These are phyloP conservation scores for Mrakia blollopis DNA, from an alignment of 768 basidiomycete genomes.

Conservation along the genomic window DNA sequence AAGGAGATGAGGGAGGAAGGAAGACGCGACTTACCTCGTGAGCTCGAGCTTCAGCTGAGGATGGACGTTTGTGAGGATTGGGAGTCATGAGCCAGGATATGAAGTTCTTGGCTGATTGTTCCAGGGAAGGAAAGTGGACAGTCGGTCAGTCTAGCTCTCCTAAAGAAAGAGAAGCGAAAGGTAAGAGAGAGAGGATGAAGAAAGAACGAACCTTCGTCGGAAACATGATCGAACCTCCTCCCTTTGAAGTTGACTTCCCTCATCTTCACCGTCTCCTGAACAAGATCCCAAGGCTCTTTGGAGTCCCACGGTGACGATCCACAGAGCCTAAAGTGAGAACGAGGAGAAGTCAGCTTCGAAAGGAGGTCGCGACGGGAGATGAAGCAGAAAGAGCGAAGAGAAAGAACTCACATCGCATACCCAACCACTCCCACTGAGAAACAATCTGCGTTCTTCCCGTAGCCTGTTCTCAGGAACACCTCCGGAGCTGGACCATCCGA, in stretches of 20 bases:
- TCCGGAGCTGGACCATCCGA: no score
- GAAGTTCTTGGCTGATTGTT: constrained; percentile 19
- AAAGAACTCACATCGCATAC: constrained; percentile 27
- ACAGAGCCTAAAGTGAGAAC: constrained; percentile 12
- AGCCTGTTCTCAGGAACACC: no score
- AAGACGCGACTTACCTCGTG: not conserved
- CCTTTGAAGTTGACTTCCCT: constrained; percentile 25
- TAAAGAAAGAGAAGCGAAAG: not conserved
- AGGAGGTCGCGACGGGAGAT: not conserved
- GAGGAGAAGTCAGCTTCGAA: not conserved
- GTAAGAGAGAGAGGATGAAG: not conserved
- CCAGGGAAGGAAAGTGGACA: not conserved
- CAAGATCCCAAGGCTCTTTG: constrained; percentile 30
- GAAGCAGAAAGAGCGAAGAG: not conserved
- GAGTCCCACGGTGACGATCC: constrained; percentile 32
- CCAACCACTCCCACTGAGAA: constrained; percentile 29
- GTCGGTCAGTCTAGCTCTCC: not conserved
- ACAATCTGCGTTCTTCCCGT: constrained; percentile 30
- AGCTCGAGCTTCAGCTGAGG: constrained; percentile 17
- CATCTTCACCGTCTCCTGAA: constrained; percentile 31
- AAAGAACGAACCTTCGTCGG: constrained; percentile 19
- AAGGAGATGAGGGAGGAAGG: not conserved
- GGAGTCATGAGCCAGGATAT: constrained; percentile 25
- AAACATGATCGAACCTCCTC: constrained; percentile 25
- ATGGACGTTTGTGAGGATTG: constrained; percentile 24